Base-by-base conservation (phyloP, 23 red algal species). In the Rhodosorus marinus region DNA sequence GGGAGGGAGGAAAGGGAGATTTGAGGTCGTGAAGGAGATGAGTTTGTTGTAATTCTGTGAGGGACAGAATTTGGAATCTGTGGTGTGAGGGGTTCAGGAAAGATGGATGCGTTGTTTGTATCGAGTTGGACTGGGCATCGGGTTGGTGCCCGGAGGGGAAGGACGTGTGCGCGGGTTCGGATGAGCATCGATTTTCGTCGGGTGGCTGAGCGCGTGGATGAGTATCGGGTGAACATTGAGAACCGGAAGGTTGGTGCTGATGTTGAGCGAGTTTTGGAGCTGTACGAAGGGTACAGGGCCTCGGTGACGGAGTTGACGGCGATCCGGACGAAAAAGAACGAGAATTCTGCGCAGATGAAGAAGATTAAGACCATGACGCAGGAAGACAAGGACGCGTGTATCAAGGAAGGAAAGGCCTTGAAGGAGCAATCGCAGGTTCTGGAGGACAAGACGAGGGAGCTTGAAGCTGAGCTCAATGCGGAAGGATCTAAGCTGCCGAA, bases 311-410 rank as follows among this genome's bases (percentile, higher is more conserved):
- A 70, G 20, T 33, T 46, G 8, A 70, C 76, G 26, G 33, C 22
- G 8, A 27, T 85, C 8, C 74, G 90, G 14, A 54, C 54, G 28
- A 5, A 66, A 36, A 71, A 80, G 6, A 98, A 98, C 60, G 70
- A 69, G 55, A 70, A 72, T 11, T 79, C 90, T 1, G 65, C 47
- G 35, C 15, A 35, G n/a, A 83, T 98, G 72, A 98, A 98, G 62
- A 42, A 27, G 2, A 67, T 50, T 11, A 41, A 59, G 20, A 59
- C 67, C 36, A 69, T 83, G 62, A 14, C 51, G 0, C 20, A 47
- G 17, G 67, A 85, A 22, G 72, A 86, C 55, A 68, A 74, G 4
- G 14, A 55, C 29, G 59, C 31, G 5, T 80, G 56, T 36, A 74
- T 83, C n/a, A 75, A 54, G 19, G 60, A 58, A 20, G 90, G 90